These are phyloP conservation scores for Chlorella variabilis DNA, from an alignment of 163 green algal genomes.

Conservation along the genomic window DNA sequence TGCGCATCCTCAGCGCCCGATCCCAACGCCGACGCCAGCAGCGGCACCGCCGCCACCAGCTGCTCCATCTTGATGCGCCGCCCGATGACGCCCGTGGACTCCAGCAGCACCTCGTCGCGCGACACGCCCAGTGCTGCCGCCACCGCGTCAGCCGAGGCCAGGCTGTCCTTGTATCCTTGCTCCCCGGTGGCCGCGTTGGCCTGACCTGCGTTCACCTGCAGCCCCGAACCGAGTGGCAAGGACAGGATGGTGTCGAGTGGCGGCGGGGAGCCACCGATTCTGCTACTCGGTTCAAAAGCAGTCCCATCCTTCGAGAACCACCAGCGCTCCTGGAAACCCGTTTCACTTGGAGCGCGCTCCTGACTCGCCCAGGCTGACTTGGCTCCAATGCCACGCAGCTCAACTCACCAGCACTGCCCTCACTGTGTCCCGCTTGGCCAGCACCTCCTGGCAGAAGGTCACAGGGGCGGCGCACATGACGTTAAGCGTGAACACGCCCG, in stretches of 20 bases:
- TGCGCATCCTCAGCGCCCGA: conserved; percentile 70
- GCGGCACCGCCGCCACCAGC: conserved; percentile 76
- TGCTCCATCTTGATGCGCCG: conserved; percentile 93
- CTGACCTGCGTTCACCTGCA: conserved; percentile 92
- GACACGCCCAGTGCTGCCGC: conserved; percentile 64
- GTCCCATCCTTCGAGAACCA: no score
- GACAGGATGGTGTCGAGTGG: no score
- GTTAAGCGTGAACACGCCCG: conserved; percentile 96
- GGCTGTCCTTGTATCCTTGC: conserved; percentile 70
- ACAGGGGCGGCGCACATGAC: conserved; percentile 97
- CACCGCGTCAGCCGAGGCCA: conserved; percentile 55
- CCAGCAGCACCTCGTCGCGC: conserved; percentile 58
- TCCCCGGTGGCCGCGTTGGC: conserved; percentile 97
- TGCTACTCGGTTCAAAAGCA: no score
- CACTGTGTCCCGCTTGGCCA: conserved; percentile 69
- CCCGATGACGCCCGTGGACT: conserved; percentile 90
- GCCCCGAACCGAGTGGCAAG: neutral
- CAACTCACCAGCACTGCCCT: conserved; percentile 68
- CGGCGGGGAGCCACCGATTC: no score
- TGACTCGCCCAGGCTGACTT: no score
- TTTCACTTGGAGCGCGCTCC: no score
- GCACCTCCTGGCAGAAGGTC: conserved; percentile 89
- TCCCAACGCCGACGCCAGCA: conserved; percentile 72
- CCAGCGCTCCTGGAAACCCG: no score
- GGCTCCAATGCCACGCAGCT: conserved; percentile 22